phyloP scores from a whole-genome alignment of 2,329 filamentous ascomycete species.

The Hirsutella thompsonii region DNA sequence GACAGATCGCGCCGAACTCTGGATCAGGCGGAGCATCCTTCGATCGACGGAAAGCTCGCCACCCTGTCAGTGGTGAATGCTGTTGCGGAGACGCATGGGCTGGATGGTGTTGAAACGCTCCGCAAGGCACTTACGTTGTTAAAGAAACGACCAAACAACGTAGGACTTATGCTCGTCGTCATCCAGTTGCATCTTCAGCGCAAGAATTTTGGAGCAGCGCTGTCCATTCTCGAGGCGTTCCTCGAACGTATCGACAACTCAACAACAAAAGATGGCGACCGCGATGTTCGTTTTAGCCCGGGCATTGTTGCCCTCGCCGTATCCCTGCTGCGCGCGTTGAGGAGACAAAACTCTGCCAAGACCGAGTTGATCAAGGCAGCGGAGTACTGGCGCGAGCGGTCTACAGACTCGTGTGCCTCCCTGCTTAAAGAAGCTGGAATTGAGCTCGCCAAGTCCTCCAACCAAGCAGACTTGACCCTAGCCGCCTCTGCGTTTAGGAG shows the following conservation, averaged over 20 bases:
- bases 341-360: constrained; percentile 59
- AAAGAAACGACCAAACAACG: constrained; percentile 62
- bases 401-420: constrained; percentile 31
- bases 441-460: constrained; percentile 65
- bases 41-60: constrained; percentile 19
- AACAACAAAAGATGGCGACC: constrained; percentile 29
- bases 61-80: constrained; percentile 44
- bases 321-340: constrained; percentile 64
- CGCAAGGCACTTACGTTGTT: constrained; percentile 57
- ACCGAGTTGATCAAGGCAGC: constrained; percentile 68
- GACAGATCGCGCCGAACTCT: constrained; percentile 31
- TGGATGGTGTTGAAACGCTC: constrained; percentile 52
- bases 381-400: constrained; percentile 61
- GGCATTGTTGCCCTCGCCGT: constrained; percentile 73
- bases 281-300: constrained; percentile 67
- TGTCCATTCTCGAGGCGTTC: constrained; percentile 63
- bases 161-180: constrained; percentile 68
- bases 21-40: constrained; percentile 12
- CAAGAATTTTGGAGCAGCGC: constrained; percentile 60
- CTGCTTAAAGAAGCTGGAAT: constrained; percentile 74
- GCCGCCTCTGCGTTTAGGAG: constrained; percentile 71
- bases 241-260: constrained; percentile 46
- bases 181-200: constrained; percentile 68
- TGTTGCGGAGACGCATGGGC: constrained; percentile 56
- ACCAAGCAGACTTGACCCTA: constrained; percentile 50